Evolutionary conservation across 371 early-diverging fungal species (phyloP), one percentile per base, ranked within the genome.

Genomic region (Saksenaea oblongispora): DNA sequence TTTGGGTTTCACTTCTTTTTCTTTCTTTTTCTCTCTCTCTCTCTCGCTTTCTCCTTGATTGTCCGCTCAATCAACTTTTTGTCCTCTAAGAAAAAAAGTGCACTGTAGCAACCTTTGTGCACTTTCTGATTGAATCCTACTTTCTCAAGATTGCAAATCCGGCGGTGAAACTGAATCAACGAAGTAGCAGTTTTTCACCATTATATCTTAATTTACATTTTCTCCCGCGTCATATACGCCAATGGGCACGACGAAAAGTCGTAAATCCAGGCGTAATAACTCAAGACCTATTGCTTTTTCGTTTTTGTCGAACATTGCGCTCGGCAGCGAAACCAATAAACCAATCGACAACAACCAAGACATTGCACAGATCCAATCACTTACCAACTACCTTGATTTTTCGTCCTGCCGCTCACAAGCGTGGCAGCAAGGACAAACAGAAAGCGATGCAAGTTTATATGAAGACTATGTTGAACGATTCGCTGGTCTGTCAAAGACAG

Each of bases 201-300:
- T 47, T 47, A 47, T 47, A 47, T 47, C 51, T 47, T 47, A 47
- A 47, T 47, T 22, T 22, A 18, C 24, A 18, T 47, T 47, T 22
- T 22, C 7, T 47, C 51, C 51, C 51, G 51, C 51, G 51, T 47
- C 64, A 37, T 66, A 65, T 59, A 64, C 69, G 73, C 73, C 79
- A 79, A 82, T 82, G 82, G 79, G 79, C 66, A 82, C 82, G 75
- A 74, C 82, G 68, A 79, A 82, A 76, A 76, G 80, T 82, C 82
- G 79, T 75, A 77, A 73, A 76, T 69, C 82, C 67, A 79, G 82
- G 79, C 79, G 79, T 71, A 76, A 79, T 67, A 77, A 76, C 63
- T 78, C 79, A 58, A 75, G 82, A 79, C 79, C 77, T 67, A 70
- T 78, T 58, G 82, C 82, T 64, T 74, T 74, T 67, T 59, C 72